These are phyloP conservation scores for Lactarius sp. DNA, from an alignment of 768 basidiomycete genomes.

Conservation along the genomic window DNA sequence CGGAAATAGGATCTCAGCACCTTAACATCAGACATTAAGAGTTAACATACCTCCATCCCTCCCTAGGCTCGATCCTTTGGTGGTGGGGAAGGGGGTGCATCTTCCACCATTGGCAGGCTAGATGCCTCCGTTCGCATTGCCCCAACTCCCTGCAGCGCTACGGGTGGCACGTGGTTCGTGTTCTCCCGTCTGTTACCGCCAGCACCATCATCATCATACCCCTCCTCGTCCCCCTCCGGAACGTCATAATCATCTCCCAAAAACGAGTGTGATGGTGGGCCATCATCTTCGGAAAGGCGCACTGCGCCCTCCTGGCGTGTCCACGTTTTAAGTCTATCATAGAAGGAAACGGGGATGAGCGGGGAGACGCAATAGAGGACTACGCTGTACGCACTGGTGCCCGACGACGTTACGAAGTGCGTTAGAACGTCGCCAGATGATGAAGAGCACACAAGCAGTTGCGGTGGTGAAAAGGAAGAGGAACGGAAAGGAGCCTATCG, in stretches of 20 bases:
- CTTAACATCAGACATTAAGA: not conserved
- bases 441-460: constrained; percentile 49
- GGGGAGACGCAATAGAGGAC: not conserved
- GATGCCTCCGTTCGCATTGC: not conserved
- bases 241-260: constrained; percentile 51
- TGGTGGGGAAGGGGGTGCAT: constrained; percentile 2
- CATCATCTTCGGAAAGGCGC: constrained; percentile 62
- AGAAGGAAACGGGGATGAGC: not conserved
- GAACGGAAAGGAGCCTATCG: constrained; percentile 51
- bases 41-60: not conserved
- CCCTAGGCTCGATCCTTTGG: constrained; percentile 2
- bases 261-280: constrained; percentile 58
- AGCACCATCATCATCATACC: constrained; percentile 40
- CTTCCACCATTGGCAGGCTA: not conserved
- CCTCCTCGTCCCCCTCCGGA: constrained; percentile 31
- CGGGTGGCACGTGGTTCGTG: not conserved
- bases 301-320: constrained; percentile 49
- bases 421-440: constrained; percentile 58
- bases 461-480: constrained; percentile 52
- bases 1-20: too few relatives aligned
- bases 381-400: constrained; percentile 43
- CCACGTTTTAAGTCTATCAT: constrained; percentile 51
- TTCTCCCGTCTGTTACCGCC: constrained; percentile 29
- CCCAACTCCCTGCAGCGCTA: not conserved
- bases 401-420: constrained; percentile 50